phyloP scores from a whole-genome alignment of 768 basidiomycete species.

The Lactarius hengduanensis region DNA sequence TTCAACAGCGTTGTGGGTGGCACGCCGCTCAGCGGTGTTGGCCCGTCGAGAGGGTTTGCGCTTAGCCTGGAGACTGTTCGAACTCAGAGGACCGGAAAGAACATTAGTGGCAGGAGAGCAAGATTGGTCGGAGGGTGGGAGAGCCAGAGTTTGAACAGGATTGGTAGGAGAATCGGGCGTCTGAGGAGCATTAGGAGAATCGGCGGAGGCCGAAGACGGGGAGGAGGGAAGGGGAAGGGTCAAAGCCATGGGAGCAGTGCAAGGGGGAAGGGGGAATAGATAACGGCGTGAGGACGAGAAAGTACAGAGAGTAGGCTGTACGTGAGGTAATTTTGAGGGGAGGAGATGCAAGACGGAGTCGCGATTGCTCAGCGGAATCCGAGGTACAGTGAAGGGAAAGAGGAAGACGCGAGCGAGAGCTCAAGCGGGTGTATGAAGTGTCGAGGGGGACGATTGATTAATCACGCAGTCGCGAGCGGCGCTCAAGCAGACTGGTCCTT shows the following conservation, averaged over 20 bases:
- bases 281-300: constrained; percentile 31
- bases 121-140: constrained; percentile 36
- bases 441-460: constrained; percentile 25
- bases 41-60: constrained; percentile 86
- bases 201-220: constrained; percentile 42
- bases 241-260: constrained; percentile 39
- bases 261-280: constrained; percentile 22
- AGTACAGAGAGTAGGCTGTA: constrained; percentile 28
- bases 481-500: constrained; percentile 41
- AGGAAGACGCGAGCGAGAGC: constrained; percentile 20
- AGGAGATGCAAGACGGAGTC: constrained; percentile 37
- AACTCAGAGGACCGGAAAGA: constrained; percentile 25
- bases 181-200: constrained; percentile 45
- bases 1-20: constrained; percentile 97
- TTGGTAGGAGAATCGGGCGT: constrained; percentile 48
- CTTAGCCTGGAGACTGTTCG: constrained; percentile 47
- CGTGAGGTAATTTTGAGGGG: constrained; percentile 22
- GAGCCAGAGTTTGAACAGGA: constrained; percentile 39
- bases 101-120: constrained; percentile 28
- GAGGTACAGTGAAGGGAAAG: constrained; percentile 45
- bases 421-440: constrained; percentile 22
- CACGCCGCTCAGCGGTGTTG: constrained; percentile 94
- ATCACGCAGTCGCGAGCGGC: constrained; percentile 30
- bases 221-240: constrained; percentile 41
- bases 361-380: constrained; percentile 53